Conservation (phyloP, 345 rosid genomes). For the Lepidium didymum region DNA sequence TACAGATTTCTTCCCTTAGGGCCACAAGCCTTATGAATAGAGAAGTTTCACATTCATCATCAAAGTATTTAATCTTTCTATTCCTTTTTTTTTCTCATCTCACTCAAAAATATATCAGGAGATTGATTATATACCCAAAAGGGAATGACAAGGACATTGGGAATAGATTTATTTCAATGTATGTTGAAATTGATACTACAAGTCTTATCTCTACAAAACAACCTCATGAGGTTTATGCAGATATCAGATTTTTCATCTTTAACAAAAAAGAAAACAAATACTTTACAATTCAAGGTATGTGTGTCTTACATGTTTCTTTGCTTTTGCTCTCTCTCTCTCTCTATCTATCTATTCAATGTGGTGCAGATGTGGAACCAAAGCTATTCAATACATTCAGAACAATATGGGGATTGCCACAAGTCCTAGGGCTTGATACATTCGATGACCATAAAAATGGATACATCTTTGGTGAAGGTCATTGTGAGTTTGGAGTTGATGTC, state of each 20-base stretch:
- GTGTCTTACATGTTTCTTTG: neutral
- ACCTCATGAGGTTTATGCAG: neutral
- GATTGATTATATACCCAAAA: neutral
- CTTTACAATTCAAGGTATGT: conserved; percentile 5
- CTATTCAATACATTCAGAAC: neutral
- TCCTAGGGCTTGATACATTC: neutral
- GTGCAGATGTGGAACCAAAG: neutral
- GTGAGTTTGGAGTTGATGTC: conserved; percentile 17
- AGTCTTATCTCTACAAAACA: neutral
- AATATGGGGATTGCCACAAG: neutral
- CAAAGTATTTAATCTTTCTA: too few species aligned
- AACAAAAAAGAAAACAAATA: neutral
- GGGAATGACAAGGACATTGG: neutral
- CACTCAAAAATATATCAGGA: neutral
- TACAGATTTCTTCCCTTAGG: neutral
- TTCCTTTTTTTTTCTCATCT: too few species aligned
- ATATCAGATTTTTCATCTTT: neutral
- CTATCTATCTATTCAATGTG: neutral
- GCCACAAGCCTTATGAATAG: neutral
- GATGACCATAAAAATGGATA: neutral
- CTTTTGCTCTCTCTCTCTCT: neutral
- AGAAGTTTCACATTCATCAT: neutral
- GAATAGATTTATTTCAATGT: neutral
- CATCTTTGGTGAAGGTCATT: neutral
- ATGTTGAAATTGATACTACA: neutral